Evolutionary conservation across 352 stramenopile species (phyloP).

Genomic region (Phytophthora agathidicida): DNA sequence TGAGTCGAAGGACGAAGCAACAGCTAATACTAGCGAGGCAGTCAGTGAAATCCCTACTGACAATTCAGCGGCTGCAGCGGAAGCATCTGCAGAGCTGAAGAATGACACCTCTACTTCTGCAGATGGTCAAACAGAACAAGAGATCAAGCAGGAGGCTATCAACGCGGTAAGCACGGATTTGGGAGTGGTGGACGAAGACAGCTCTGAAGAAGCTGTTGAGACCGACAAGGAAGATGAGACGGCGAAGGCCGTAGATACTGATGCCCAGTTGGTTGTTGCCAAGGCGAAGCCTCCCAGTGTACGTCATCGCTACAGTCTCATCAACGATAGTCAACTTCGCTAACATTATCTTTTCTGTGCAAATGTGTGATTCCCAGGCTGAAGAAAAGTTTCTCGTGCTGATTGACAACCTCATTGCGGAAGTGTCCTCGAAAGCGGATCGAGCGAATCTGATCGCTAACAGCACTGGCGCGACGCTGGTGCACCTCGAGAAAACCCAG

Average conservation of each 20-base stretch:
- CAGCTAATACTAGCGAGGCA: neutral
- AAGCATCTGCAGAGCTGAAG: conserved; percentile 5
- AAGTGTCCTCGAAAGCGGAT: conserved; percentile 65
- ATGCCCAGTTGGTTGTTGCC: conserved; percentile 13
- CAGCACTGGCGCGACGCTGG: conserved; percentile 73
- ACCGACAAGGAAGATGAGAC: neutral
- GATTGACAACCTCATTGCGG: conserved; percentile 61
- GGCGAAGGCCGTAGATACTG: neutral
- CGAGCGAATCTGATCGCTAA: conserved; percentile 67
- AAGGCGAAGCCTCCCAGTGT: conserved; percentile 22
- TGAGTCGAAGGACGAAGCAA: neutral
- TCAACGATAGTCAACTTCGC: neutral
- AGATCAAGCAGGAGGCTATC: conserved; percentile 31
- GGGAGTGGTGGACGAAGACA: neutral
- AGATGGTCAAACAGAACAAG: conserved; percentile 27
- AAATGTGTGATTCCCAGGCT: conserved; percentile 19
- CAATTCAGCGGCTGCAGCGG: neutral
- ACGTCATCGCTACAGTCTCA: conserved; percentile 7
- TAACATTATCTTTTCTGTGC: conserved; percentile 4
- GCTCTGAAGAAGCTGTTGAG: neutral
- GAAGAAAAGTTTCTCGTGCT: conserved; percentile 66
- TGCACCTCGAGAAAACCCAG: conserved; percentile 76
- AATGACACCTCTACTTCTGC: neutral
- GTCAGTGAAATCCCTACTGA: neutral
- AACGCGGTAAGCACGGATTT: conserved; percentile 3